Conservation (phyloP, 129 eudicot genomes). For the Flaveria sonorensis region DNA sequence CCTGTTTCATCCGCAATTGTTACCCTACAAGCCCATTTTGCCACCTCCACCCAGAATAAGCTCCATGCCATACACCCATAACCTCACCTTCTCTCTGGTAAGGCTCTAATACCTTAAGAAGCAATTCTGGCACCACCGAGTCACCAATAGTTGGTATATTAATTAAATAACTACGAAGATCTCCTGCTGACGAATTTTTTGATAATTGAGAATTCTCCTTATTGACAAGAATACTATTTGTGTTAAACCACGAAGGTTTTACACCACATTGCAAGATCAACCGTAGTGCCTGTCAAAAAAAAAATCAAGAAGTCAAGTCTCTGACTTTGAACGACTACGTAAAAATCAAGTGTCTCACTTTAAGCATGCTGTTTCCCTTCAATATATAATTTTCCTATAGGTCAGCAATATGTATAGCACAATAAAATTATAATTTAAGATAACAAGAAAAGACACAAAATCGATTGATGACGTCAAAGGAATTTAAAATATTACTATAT, state of each 20-base stretch:
- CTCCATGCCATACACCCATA: constrained; percentile 9
- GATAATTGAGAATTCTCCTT: constrained; percentile 41
- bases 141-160: constrained; percentile 81
- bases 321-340: constrained; percentile 4
- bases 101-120: constrained; percentile 97
- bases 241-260: constrained; percentile 82
- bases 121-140: constrained; percentile 92
- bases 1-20: neutral
- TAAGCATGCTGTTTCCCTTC: constrained; percentile 1
- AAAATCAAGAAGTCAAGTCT: neutral
- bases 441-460: constrained; percentile 2
- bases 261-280: constrained; percentile 92
- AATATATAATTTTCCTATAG: neutral
- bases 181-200: constrained; percentile 57
- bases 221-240: constrained; percentile 38
- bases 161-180: constrained; percentile 91
- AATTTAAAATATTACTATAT: neutral
- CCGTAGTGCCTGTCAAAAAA: constrained; percentile 69
- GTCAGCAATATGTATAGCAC: neutral
- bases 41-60: constrained; percentile 9
- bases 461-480: neutral
- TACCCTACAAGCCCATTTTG: constrained; percentile 10
- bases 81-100: constrained; percentile 83
- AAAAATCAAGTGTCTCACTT: constrained; percentile 1
- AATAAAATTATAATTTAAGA: neutral